Base-by-base conservation (phyloP, 345 rosid species). In the Salix udensis region DNA sequence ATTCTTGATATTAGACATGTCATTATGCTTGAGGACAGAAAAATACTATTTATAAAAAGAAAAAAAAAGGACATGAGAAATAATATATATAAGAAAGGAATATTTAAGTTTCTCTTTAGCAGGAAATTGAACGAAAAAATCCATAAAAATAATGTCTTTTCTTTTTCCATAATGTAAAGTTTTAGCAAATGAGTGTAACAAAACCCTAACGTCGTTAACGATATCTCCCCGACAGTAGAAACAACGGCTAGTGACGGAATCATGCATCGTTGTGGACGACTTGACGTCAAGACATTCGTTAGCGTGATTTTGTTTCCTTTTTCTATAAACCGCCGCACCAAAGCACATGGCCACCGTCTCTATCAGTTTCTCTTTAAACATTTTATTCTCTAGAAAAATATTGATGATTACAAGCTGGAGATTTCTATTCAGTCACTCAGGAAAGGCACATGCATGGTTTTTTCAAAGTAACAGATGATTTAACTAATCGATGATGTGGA, bases 331-430 rank as follows among this genome's bases (percentile, higher is more conserved):
- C 77, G 84, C 86, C 81, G 87, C 84, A 72, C 58, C 4, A 42
- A 71, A 21, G 86, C 91, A 88, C 89, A 84, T 85, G 88, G 86
- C 81, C 86, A 74, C 77, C 44, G 28, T 46, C 12, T n/a, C 73
- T 44, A 1, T 82, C 83, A 31, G 15, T 40, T 19, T 65, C 53
- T 10, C 15, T 5, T 55, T 55, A 37, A n/a, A 16, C 1, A 1
- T 44, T 24, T 61, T 36, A 36, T 66, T 65, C 24, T 26, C 65
- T 70, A 26, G 9, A 11, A 53, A 58, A 36, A 6, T 5, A 5
- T 15, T 24, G 18, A 13, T 55, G 44, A n/a, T 58, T n/a, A 14
- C 46, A 36, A 55, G 61, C 44, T 74, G 76, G 76, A 42, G 13
- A 64, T 42, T 74, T 64, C 5, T 10, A 64, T 40, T 30, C 60